Evolutionary conservation across 2,329 filamentous ascomycete species (phyloP), one percentile per base, ranked within the genome.

Genomic region (Fusarium albosuccineum): DNA sequence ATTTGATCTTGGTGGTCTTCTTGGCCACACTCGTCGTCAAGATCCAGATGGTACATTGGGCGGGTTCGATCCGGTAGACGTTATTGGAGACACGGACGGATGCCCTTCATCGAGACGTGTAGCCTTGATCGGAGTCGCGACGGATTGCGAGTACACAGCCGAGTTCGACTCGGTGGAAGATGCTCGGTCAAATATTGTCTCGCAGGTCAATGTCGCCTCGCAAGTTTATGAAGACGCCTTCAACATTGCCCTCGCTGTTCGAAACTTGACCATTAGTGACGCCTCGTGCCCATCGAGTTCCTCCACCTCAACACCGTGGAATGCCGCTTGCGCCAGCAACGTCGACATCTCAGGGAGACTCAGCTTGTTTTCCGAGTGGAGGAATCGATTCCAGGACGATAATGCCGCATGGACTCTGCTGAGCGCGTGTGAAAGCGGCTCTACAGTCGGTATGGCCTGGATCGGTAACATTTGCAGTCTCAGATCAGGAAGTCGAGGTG

Each of bases 321-420:
- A 97, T 73, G 82, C 91, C 55, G 86, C 81, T 9, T 97, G 94
- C 77, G 22, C 85, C 82, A 42, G 77, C 80, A 57, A 81, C 82
- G 37, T 75, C 22, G 83, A 86, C 22, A 93, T 97, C 62, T 87
- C 89, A 39, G 83, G 87, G 64, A 91, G 94, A 1, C 82, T 97
- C 37, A 93, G 92, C 75, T 81, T 91, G 14, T 97, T 97, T 77
- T 97, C 93, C 1, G 79, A 83, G 27, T 97, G 94, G 94, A 87
- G 94, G 68, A 92, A 92, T 9, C 81, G 87, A 33, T 87, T 89
- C 63, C 59, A 62, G 0, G 81, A 83, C 3, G 93, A 97, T 42
- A 96, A 95, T 77, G 93, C 92, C 3, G 93, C 94, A 74, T 97
- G 94, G 94, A 96, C 92, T 1, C 81, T 96, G 14, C 82, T 95